Evolutionary conservation across 1,284 basidiomycete genomes (phyloP).

Genomic region (Moniliophthora roreri): DNA sequence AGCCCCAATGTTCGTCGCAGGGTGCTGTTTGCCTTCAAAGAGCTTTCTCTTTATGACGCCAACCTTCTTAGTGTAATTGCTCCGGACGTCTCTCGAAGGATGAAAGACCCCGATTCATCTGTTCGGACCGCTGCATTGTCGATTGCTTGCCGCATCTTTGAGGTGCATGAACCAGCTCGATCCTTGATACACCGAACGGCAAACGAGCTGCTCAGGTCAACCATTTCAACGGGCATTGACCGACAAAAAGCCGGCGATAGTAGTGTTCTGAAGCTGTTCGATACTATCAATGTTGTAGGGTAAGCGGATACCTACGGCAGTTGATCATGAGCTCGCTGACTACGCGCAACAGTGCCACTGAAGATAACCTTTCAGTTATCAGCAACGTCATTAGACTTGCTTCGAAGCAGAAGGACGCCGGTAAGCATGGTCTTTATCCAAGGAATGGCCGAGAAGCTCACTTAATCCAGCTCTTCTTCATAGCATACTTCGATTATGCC

Average conservation of each 20-base stretch:
- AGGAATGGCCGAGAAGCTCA: constrained; percentile 6
- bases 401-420: constrained; percentile 28
- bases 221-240: constrained; percentile 17
- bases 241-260: constrained; percentile 15
- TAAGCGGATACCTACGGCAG: constrained; percentile 17
- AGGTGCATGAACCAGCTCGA: constrained; percentile 9
- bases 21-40: constrained; percentile 55
- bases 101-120: constrained; percentile 45
- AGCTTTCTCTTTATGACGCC: constrained; percentile 48
- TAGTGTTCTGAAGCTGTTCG: constrained; percentile 22
- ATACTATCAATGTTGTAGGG: constrained; percentile 22
- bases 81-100: constrained; percentile 39
- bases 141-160: constrained; percentile 5
- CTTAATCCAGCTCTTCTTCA: constrained; percentile 38
- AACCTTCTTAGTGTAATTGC: constrained; percentile 48
- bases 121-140: constrained; percentile 52
- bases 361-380: constrained; percentile 33
- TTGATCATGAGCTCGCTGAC: constrained; percentile 17
- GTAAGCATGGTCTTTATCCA: constrained; percentile 24
- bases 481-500: constrained; percentile 51
- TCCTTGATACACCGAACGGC: constrained; percentile 10
- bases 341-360: constrained; percentile 20
- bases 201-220: constrained; percentile 17
- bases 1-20: constrained; percentile 63
- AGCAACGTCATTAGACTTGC: constrained; percentile 40